Conservation (phyloP, 345 rosid genomes). For the Balakata baccata region DNA sequence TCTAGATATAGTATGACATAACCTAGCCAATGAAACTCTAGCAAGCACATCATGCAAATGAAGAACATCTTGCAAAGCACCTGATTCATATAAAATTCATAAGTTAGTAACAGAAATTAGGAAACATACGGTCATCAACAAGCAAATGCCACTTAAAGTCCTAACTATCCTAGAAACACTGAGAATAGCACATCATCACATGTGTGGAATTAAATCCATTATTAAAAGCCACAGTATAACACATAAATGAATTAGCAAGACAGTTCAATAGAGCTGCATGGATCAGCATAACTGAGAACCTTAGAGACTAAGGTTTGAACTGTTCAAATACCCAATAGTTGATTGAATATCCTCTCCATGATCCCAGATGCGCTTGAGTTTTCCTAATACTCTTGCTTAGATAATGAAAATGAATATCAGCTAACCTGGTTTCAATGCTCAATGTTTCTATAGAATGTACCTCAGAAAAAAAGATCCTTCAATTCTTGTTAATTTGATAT, state of each 20-base stretch:
- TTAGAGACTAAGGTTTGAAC: background rate
- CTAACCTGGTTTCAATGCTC: too few species aligned
- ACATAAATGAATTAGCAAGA: background rate
- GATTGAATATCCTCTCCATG: background rate
- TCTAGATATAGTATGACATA: slow-evolving; percentile 83
- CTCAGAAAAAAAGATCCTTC: too few species aligned
- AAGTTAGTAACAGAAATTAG: slow-evolving; percentile 12
- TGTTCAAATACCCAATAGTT: background rate
- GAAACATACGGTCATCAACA: background rate
- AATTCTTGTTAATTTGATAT: too few species aligned
- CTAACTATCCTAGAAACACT: background rate
- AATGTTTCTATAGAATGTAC: too few species aligned
- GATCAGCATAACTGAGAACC: background rate
- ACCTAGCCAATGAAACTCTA: slow-evolving; percentile 88
- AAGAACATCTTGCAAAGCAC: slow-evolving; percentile 97
- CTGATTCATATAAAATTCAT: slow-evolving; percentile 44
- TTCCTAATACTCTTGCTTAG: too few species aligned
- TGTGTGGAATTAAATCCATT: too few species aligned
- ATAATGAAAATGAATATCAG: too few species aligned
- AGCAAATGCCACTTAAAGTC: background rate
- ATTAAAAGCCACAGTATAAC: background rate
- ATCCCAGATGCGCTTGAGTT: too few species aligned
- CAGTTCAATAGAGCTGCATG: background rate
- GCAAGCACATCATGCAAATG: slow-evolving; percentile 99
- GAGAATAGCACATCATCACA: background rate